Conservation (phyloP, 805 yeast genomes). For the Candida boidinii region DNA sequence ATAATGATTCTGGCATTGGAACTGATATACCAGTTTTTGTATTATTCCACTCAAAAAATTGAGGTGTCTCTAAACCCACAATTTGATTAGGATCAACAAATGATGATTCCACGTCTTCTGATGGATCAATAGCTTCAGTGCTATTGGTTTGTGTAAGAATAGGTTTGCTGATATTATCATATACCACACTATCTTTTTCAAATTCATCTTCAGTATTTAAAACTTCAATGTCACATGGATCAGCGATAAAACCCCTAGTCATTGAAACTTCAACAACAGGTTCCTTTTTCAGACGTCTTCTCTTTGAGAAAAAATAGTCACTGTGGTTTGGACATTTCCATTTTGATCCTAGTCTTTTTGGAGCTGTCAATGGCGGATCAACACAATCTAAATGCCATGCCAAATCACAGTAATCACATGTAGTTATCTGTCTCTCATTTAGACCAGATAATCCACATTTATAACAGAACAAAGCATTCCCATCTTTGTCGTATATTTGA, state of each 20-base stretch:
- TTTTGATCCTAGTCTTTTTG: conserved; percentile 65
- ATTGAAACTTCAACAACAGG: conserved; percentile 46
- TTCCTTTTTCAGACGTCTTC: conserved; percentile 44
- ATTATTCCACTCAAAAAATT: too few species aligned
- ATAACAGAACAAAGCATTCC: conserved; percentile 64
- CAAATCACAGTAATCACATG: conserved; percentile 77
- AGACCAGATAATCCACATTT: conserved; percentile 69
- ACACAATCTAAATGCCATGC: conserved; percentile 90
- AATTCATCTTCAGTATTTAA: conserved; percentile 32
- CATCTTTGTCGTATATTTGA: conserved; percentile 51
- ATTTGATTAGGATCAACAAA: too few species aligned
- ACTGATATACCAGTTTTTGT: background rate
- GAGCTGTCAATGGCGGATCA: conserved; percentile 61
- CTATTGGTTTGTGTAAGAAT: too few species aligned
- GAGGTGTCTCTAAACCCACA: too few species aligned
- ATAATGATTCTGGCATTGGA: conserved; percentile 5
- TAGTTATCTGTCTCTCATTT: conserved; percentile 44
- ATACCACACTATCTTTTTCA: too few species aligned
- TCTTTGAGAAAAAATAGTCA: conserved; percentile 36
- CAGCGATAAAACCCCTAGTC: conserved; percentile 40
- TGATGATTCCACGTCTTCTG: too few species aligned
- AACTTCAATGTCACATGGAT: conserved; percentile 52
- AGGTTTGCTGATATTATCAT: too few species aligned
- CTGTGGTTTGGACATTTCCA: conserved; percentile 93
- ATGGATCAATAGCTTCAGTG: too few species aligned